Evolutionary conservation across 2,329 filamentous ascomycete species (phyloP).

Genomic region (Fusarium gaditjirri): DNA sequence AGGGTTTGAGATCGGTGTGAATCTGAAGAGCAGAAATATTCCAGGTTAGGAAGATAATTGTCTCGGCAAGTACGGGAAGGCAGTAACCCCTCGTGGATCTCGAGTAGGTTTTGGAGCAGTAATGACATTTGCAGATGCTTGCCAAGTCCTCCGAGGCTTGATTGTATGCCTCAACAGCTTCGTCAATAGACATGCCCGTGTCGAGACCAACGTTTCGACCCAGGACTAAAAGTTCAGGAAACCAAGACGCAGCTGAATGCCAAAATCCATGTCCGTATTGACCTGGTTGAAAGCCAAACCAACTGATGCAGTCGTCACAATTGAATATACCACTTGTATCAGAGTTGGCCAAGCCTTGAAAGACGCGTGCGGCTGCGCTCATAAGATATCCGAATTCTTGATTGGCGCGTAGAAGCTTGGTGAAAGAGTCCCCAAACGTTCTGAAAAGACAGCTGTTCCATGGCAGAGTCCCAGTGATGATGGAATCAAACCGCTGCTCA

Average conservation of each 20-base stretch:
- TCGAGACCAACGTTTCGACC: rapidly evolving
- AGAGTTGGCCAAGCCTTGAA: rapidly evolving
- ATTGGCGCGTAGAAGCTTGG: rapidly evolving
- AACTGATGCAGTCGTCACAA: rapidly evolving
- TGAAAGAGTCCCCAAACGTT: rapidly evolving
- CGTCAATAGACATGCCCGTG: rapidly evolving
- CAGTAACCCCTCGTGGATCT: rapidly evolving
- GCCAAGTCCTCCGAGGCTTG: rapidly evolving
- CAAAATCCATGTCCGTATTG: neutral
- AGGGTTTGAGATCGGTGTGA: neutral
- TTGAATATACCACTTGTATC: rapidly evolving
- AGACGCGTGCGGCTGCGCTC: rapidly evolving
- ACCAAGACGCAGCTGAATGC: rapidly evolving
- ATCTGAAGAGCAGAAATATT: neutral
- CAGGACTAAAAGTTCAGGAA: neutral
- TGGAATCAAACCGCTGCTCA: rapidly evolving
- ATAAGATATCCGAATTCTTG: rapidly evolving
- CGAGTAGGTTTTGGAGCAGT: rapidly evolving
- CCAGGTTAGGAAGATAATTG: neutral
- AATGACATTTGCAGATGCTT: rapidly evolving
- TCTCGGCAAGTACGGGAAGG: neutral
- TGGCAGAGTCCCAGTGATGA: rapidly evolving
- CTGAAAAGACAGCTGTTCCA: rapidly evolving
- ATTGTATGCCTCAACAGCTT: rapidly evolving
- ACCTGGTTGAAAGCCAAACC: neutral